Conservation (phyloP, 169 alveolate species). For the Blepharisma undulans region DNA sequence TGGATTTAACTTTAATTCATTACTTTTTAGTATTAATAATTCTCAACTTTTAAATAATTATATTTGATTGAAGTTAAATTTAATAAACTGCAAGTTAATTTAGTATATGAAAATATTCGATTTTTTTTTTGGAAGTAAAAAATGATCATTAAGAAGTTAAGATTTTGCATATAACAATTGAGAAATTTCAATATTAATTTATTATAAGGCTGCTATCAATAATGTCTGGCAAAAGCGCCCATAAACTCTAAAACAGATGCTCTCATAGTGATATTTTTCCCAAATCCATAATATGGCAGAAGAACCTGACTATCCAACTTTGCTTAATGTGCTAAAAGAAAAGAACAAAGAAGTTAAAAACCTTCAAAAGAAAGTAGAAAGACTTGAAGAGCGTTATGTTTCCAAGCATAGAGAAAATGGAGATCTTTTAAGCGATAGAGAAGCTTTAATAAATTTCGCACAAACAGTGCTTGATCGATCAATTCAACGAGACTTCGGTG, state of each 20-base stretch:
- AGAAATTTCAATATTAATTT: too few relatives aligned
- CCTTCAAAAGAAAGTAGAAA: constrained; percentile 24
- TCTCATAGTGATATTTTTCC: not conserved
- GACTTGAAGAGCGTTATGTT: constrained; percentile 39
- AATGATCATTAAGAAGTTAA: too few relatives aligned
- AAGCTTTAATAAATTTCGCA: not conserved
- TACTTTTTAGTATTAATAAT: not conserved
- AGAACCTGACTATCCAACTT: constrained; percentile 29
- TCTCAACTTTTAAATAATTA: too few relatives aligned
- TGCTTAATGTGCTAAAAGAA: constrained; percentile 7
- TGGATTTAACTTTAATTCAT: not conserved
- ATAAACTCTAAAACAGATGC: not conserved
- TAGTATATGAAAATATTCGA: too few relatives aligned
- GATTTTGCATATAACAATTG: not conserved
- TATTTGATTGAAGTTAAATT: too few relatives aligned
- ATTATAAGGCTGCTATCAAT: not conserved
- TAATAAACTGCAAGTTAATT: too few relatives aligned
- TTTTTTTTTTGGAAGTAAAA: not conserved
- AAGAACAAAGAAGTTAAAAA: constrained; percentile 32
- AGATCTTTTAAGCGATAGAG: not conserved
- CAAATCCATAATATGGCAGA: not conserved
- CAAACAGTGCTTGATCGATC: constrained; percentile 15
- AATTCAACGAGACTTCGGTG: not conserved
- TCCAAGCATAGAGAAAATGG: constrained; percentile 31
- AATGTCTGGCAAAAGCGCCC: not conserved